Evolutionary conservation across 805 yeast genomes (phyloP).

Genomic region (Wickerhamomyces queroliae): DNA sequence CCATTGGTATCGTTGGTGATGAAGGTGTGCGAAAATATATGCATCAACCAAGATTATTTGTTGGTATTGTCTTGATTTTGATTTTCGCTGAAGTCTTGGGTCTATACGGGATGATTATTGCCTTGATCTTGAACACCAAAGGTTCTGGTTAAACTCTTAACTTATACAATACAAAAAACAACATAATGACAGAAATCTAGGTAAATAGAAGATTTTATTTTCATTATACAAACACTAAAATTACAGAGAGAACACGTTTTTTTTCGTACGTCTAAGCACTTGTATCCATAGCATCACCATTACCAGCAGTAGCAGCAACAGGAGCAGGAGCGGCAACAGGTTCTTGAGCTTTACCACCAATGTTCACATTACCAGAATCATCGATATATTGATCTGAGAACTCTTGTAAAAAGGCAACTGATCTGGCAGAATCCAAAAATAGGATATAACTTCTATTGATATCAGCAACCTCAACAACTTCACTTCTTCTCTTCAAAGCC

Average conservation of each 20-base stretch:
- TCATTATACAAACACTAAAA: not conserved
- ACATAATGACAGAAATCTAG: no score
- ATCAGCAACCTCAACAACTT: constrained; percentile 69
- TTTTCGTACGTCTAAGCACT: constrained; percentile 14
- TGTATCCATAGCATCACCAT: constrained; percentile 34
- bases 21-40: constrained; percentile 85
- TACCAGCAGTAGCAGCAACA: constrained; percentile 29
- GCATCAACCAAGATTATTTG: constrained; percentile 86
- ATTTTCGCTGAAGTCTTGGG: constrained; percentile 92
- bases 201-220: not conserved
- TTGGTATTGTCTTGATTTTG: constrained; percentile 82
- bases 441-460: constrained; percentile 81
- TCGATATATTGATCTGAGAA: constrained; percentile 64
- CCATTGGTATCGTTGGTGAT: constrained; percentile 92
- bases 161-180: no score
- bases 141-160: constrained; percentile 48
- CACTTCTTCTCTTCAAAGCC: constrained; percentile 73
- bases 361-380: constrained; percentile 67
- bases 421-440: constrained; percentile 84
- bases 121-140: constrained; percentile 86
- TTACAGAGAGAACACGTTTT: not conserved
- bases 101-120: constrained; percentile 90
- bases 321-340: constrained; percentile 24
- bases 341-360: constrained; percentile 30
- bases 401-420: constrained; percentile 80